Base-by-base conservation (phyloP, 2,329 filamentous ascomycete species). In the Exserohilum turcica region DNA sequence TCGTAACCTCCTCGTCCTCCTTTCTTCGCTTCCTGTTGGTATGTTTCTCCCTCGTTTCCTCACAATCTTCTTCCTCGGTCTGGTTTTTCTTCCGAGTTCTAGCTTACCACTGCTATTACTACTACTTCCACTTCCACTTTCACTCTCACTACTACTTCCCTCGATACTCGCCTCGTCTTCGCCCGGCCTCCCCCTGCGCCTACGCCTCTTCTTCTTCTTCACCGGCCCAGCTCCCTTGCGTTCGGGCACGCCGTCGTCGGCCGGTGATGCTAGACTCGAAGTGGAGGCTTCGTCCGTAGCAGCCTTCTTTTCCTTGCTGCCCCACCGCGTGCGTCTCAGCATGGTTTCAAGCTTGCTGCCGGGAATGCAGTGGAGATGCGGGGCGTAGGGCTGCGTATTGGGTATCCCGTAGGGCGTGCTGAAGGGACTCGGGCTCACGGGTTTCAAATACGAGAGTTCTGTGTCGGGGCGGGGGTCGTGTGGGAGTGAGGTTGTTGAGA, bases 401-500 rank as follows among this genome's bases (percentile, higher is more conserved):
- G 40, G 15, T 16, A 42, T 31, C 6, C 36, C 47, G 43, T 51
- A 33, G 1, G 89, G 89, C 0, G 96, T 92, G 78, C 91, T 92
- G 2, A 78, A 78, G 37, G 84, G 90, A 1, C 90, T 87, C 80
- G 80, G 85, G 53, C 86, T 87, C 0, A 82, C 93, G n/a, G 80
- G 78, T 33, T 79, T 82, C 29, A 82, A 83, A 59, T 81, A 84
- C 43, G 80, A 83, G 43, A 80, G 82, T 0, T 82, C 83, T 36
- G 86, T 92, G 31, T 88, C 88, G 0, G 90, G 89, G 1, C 92
- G 88, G 89, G 87, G 43, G 44, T 28, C 44, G 54, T 42, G 53
- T 48, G 27, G 55, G 56, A 82, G 10, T 78, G 3, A 13, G 18
- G 10, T 12, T 29, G 5, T 13, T 33, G 18, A 35, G 32, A 35